Evolutionary conservation across 176 grass and related monocot genomes (phyloP).

Genomic region (Oryza australiensis): DNA sequence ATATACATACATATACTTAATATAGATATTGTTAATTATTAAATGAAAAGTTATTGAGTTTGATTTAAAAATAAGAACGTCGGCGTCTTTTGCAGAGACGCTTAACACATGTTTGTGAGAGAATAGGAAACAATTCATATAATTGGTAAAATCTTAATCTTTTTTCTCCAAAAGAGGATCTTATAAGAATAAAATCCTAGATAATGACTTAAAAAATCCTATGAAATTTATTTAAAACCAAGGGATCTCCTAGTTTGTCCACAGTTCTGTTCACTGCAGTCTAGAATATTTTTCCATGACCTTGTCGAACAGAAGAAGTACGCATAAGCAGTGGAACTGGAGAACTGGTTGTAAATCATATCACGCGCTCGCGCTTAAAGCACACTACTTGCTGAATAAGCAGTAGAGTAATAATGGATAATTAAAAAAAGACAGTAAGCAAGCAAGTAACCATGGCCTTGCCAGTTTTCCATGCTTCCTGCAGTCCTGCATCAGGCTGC

Average conservation of each 20-base stretch:
- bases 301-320: background rate
- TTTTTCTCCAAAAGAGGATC: too few species aligned
- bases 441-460: background rate
- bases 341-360: background rate
- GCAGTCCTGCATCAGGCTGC: background rate
- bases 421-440: background rate
- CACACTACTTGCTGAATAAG: too few species aligned
- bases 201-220: background rate
- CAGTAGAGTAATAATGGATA: background rate
- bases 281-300: background rate
- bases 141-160: background rate
- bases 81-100: background rate
- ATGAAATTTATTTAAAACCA: background rate
- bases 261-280: background rate
- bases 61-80: too few species aligned
- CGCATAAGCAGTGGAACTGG: background rate
- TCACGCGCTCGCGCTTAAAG: background rate
- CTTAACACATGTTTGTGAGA: background rate
- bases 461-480: background rate
- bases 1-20: too few species aligned
- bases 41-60: too few species aligned
- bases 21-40: too few species aligned
- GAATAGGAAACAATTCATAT: background rate
- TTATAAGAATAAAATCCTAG: too few species aligned
- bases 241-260: background rate